Conservation (phyloP, 2,329 filamentous ascomycete genomes). For the Xylariaceae sp. region DNA sequence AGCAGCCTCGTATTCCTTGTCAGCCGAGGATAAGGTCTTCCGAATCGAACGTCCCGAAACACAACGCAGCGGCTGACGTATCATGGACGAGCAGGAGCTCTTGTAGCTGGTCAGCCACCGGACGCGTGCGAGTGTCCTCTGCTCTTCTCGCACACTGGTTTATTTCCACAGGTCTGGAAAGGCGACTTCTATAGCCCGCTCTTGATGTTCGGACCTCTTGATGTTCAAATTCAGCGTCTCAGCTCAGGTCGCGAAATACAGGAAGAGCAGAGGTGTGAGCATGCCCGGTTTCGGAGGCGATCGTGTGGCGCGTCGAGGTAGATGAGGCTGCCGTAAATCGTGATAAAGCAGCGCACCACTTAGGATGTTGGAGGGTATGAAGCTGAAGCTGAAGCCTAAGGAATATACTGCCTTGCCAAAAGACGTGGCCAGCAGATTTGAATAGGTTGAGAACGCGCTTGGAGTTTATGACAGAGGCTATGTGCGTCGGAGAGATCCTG, state of each 20-base stretch:
- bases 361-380: conserved; percentile 63
- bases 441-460: conserved; percentile 63
- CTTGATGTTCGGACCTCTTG: background rate
- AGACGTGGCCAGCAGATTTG: conserved; percentile 69
- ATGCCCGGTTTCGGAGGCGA: conserved; percentile 75
- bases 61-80: conserved; percentile 61
- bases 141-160: too few species aligned
- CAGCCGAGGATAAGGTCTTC: conserved; percentile 57
- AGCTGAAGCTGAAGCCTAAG: conserved; percentile 62
- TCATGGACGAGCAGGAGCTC: conserved; percentile 68
- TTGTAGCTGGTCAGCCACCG: conserved; percentile 50
- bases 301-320: conserved; percentile 61
- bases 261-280: conserved; percentile 59
- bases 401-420: conserved; percentile 69
- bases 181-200: conserved; percentile 1
- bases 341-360: conserved; percentile 65
- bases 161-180: conserved; percentile 1
- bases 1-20: conserved; percentile 34
- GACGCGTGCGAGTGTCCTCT: conserved; percentile 63
- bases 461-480: too few species aligned
- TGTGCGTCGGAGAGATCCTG: too few species aligned
- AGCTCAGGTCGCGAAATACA: too few species aligned
- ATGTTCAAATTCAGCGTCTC: background rate
- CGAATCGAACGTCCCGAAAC: conserved; percentile 62
- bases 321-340: conserved; percentile 43